Percentiles rank a stretch among this genome's conserved stretches.
These are phyloP conservation scores for Hibiscus mutabilis DNA, from an alignment of 345 rosid species.

Conservation along the genomic window DNA sequence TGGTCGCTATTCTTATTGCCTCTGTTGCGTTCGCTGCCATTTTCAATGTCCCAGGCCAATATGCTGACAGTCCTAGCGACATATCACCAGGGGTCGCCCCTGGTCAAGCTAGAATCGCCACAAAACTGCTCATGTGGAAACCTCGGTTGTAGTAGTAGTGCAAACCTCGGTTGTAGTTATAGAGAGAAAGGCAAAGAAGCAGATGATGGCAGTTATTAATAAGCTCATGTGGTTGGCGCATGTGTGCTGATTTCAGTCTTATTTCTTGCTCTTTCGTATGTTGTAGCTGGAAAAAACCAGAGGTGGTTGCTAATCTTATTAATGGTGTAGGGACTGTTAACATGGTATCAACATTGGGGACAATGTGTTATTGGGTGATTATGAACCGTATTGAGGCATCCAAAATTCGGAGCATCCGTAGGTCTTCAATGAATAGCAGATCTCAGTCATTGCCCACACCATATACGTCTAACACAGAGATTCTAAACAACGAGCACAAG, in stretches of 20 bases:
- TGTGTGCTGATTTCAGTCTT: conserved; percentile 78
- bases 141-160: conserved; percentile 85
- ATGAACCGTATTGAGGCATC: conserved; percentile 52
- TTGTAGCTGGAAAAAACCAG: conserved; percentile 54
- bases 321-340: conserved; percentile 62
- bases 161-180: conserved; percentile 86
- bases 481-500: conserved; percentile 43
- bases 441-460: conserved; percentile 49
- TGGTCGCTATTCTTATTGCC: conserved; percentile 90
- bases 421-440: conserved; percentile 32
- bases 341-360: conserved; percentile 78
- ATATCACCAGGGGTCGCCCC: conserved; percentile 32
- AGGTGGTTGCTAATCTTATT: conserved; percentile 52
- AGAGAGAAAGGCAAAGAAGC: conserved; percentile 63
- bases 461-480: conserved; percentile 53
- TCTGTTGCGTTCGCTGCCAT: conserved; percentile 92
- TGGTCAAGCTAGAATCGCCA: conserved; percentile 68
- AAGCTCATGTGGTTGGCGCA: conserved; percentile 98
- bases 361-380: conserved; percentile 84
- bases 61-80: conserved; percentile 26
- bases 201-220: conserved; percentile 86
- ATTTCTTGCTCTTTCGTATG: conserved; percentile 60
- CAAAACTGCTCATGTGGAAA: conserved; percentile 69
- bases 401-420: conserved; percentile 32
- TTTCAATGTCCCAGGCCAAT: conserved; percentile 82